These are phyloP conservation scores for Colletotrichum tofieldiae DNA, from an alignment of 2,329 filamentous ascomycete genomes.

Conservation along the genomic window DNA sequence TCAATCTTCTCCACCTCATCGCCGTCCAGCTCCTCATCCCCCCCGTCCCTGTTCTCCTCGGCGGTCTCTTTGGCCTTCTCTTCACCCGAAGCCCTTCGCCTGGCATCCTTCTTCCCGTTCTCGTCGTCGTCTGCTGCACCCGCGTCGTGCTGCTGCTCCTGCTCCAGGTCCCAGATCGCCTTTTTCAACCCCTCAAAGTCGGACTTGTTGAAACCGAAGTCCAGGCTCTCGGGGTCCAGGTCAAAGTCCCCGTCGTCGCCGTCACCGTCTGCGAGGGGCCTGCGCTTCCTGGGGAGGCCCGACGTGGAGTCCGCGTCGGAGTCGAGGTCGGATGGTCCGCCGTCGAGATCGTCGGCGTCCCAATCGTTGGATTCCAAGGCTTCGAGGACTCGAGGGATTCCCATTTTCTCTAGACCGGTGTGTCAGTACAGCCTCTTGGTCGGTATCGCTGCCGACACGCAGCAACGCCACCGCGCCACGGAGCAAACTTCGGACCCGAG, in stretches of 20 bases:
- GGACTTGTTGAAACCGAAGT: slow-evolving; percentile 66
- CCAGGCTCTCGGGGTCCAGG: slow-evolving; percentile 64
- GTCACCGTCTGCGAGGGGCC: slow-evolving; percentile 46
- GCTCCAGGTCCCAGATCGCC: slow-evolving; percentile 64
- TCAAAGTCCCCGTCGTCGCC: slow-evolving; percentile 52
- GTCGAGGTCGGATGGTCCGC: slow-evolving; percentile 50
- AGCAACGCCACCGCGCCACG: not conserved
- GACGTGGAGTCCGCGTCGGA: slow-evolving; percentile 49
- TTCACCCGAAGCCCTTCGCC: slow-evolving; percentile 10
- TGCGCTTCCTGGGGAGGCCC: slow-evolving; percentile 51
- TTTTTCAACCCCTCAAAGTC: slow-evolving; percentile 68
- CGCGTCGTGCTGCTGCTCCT: slow-evolving; percentile 44
- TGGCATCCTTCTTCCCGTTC: slow-evolving; percentile 13
- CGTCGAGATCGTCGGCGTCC: slow-evolving; percentile 51
- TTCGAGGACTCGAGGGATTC: slow-evolving; percentile 72
- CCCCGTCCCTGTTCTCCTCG: slow-evolving; percentile 45
- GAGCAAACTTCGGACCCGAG: not conserved
- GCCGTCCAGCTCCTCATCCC: slow-evolving; percentile 56
- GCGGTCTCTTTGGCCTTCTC: slow-evolving; percentile 5
- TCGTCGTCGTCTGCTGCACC: slow-evolving; percentile 11
- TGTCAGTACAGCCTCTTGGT: slow-evolving; percentile 43
- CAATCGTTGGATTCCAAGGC: slow-evolving; percentile 79
- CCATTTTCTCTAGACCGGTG: slow-evolving; percentile 66
- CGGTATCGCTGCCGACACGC: too few relatives aligned
- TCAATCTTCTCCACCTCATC: slow-evolving; percentile 73